Evolutionary conservation across 2,329 filamentous ascomycete genomes (phyloP), one percentile per base, ranked within the genome.

Genomic region (Pezicula neosporulosa): DNA sequence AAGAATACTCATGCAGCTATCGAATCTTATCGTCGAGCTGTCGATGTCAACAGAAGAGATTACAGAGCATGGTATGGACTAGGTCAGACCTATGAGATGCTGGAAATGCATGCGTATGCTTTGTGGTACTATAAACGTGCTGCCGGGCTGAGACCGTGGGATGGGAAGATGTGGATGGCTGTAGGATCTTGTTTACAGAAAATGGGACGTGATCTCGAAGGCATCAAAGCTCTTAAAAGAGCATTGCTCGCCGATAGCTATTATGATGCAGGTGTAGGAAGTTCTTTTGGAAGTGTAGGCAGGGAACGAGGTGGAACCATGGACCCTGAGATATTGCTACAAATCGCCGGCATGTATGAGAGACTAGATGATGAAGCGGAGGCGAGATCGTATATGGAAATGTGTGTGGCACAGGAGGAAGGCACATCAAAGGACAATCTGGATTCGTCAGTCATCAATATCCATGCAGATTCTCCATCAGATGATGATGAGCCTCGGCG

Each of bases 1-100:
- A 99, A 97, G 66, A 99, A 99, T 67, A 97, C 93, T 0, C 94
- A 99, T 63, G 93, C 94, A 0, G 94, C 94, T 8, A 97, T 99
- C 55, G 94, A 99, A 68, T 96, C 90, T 1, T 99, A 99, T 66
- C 85, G 94, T 2, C 86, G 94, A 39, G 94, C 94, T 1, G 93
- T 99, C 1, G 94, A 99, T 63, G 90, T 94, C 60, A 97, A 99
- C 65, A 84, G 93, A 33, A 90, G 94, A 61, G 94, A 99, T 68
- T 97, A 97, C 68, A 87, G 94, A 51, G 94, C 94, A 4, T 99
- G 94, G 94, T 97, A 99, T 66, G 94, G 94, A 33, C 77, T 99
- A 0, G 94, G 94, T 1, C 93, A 97, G 68, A 95, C 94, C 1
- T 99, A 99, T 65, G 94, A 99, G 69, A 89, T 99, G 60, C 81